These are phyloP conservation scores for Houttuynia cordata DNA, from an alignment of 164 flowering plant genomes.

Conservation along the genomic window DNA sequence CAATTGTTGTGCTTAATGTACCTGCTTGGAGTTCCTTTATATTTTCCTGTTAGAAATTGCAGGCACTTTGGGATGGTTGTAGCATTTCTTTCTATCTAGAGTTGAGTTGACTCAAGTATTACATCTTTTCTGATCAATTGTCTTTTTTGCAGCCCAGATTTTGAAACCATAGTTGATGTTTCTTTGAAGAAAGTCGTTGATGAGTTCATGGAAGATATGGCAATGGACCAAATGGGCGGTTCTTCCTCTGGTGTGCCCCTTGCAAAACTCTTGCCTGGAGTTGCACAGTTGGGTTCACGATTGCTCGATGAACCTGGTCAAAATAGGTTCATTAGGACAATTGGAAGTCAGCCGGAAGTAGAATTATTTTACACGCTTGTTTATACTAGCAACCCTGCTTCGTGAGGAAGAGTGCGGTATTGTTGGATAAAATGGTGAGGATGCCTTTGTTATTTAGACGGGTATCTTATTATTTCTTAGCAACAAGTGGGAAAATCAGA, in stretches of 20 bases:
- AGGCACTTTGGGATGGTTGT: too few relatives aligned
- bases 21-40: too few relatives aligned
- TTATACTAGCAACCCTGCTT: conserved; percentile 43
- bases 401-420: not conserved
- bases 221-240: conserved; percentile 23
- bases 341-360: conserved; percentile 49
- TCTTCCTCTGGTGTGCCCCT: conserved; percentile 41
- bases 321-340: conserved; percentile 37
- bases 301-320: conserved; percentile 51
- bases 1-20: too few relatives aligned
- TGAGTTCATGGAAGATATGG: conserved; percentile 40
- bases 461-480: not conserved
- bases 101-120: not conserved
- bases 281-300: conserved; percentile 36
- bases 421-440: too few relatives aligned
- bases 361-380: conserved; percentile 75
- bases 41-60: too few relatives aligned
- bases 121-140: not conserved
- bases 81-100: not conserved
- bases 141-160: conserved; percentile 52
- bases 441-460: too few relatives aligned
- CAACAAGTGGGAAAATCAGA: not conserved
- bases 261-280: conserved; percentile 56
- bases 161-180: conserved; percentile 37
- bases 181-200: conserved; percentile 46